These are phyloP conservation scores for Exophiala phaeomuriformis DNA, from an alignment of 2,329 filamentous ascomycete species.

Conservation along the genomic window DNA sequence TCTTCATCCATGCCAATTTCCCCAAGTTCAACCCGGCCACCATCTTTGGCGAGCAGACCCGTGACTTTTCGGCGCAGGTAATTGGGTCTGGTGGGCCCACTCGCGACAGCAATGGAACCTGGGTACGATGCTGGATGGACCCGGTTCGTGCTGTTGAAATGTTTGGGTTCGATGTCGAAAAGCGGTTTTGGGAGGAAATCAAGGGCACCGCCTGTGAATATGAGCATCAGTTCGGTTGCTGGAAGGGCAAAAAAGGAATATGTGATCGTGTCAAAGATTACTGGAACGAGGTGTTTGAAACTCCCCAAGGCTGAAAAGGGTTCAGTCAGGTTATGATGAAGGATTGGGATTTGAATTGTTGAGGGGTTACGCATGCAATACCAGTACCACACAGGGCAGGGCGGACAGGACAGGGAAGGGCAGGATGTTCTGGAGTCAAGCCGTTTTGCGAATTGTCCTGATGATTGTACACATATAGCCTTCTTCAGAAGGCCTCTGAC, in stretches of 20 bases:
- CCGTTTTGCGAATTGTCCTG: no score
- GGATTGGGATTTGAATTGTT: no score
- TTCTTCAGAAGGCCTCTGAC: no score
- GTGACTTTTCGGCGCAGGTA: constrained; percentile 27
- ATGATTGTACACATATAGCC: no score
- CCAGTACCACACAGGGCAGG: no score
- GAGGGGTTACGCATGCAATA: no score
- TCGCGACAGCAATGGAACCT: constrained; percentile 31
- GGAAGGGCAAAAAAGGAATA: constrained; percentile 31
- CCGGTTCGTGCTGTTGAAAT: constrained; percentile 29
- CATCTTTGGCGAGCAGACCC: constrained; percentile 28
- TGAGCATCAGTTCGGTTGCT: constrained; percentile 31
- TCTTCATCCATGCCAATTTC: constrained; percentile 38
- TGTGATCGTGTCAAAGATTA: constrained; percentile 33
- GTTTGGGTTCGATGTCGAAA: constrained; percentile 35
- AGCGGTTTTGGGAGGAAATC: constrained; percentile 36
- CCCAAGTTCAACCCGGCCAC: constrained; percentile 37
- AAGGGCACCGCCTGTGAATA: constrained; percentile 35
- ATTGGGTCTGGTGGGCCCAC: constrained; percentile 24
- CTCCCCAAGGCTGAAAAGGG: background rate
- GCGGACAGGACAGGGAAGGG: no score
- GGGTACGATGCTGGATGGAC: constrained; percentile 30
- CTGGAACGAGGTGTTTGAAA: constrained; percentile 33
- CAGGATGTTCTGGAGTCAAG: no score
- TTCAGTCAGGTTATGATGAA: no score